Evolutionary conservation across 2,329 filamentous ascomycete species (phyloP), one percentile per base, ranked within the genome.

Genomic region (Allantophomopsis lycopodina): DNA sequence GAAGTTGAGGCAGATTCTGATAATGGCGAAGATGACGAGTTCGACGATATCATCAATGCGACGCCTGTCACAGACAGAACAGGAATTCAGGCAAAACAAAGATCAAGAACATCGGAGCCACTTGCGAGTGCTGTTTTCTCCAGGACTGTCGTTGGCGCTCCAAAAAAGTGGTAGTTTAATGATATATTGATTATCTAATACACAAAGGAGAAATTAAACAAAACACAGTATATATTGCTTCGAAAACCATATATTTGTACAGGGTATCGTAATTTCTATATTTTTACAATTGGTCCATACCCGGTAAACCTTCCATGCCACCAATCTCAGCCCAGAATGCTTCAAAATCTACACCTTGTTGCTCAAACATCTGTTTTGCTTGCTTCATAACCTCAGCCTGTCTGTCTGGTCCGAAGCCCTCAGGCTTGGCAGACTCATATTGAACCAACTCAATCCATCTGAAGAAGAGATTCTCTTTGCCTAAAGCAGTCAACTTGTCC

Each of bases 381-480:
- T 87, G 79, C 46, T 74, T 63, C 42, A 85, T 84, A 1, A 83
- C 79, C 34, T 67, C 71, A 41, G 73, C 66, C 60, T 94, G 86
- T 52, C 76, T 71, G 54, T 87, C 81, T 0, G 69, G 63, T 1
- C 79, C 83, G 54, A 94, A 93, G 0, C 83, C 84, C 14, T 80
- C 84, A 0, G 86, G 83, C 48, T 73, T 72, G 30, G 77, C 80
- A 33, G 83, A 80, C 61, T 94, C 87, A 52, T 77, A 93, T 61
- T 95, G 87, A 37, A 95, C 78, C 54, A 93, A 72, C 63, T 95
- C 88, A 37, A 94, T 83, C 86, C 87, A 94, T 40, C 81, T 76
- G 63, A 83, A 94, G 63, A 95, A 95, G 39, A 95, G 59, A 46
- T 82, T 77, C 58, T 94, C 88, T 60, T 94, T 94, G 34, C 82